phyloP scores from a whole-genome alignment of 106 monocot genomes.

The Phalaenopsis aphrodite region DNA sequence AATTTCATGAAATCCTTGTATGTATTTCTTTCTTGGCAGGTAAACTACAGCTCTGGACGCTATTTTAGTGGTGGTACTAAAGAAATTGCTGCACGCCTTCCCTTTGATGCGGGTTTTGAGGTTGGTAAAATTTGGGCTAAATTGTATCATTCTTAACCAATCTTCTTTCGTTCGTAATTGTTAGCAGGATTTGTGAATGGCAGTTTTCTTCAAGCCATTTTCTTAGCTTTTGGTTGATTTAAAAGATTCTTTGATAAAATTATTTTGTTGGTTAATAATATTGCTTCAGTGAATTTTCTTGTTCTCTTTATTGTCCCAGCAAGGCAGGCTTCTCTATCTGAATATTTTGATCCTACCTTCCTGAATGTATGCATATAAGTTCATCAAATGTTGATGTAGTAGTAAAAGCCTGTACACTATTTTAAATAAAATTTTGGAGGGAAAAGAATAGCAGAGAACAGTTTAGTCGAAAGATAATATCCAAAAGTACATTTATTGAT shows the following conservation, averaged over 20 bases:
- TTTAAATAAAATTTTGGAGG: not conserved
- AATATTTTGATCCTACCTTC: not conserved
- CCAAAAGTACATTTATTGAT: too few relatives aligned
- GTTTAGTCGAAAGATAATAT: not conserved
- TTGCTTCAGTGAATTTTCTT: not conserved
- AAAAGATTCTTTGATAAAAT: not conserved
- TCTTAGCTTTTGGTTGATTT: not conserved
- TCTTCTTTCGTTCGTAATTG: not conserved
- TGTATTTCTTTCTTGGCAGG: constrained; percentile 34
- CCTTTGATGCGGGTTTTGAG: constrained; percentile 99
- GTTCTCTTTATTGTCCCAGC: not conserved
- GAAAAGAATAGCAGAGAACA: not conserved
- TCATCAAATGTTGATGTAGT: not conserved
- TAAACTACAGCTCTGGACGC: constrained; percentile 94
- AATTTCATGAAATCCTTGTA: not conserved
- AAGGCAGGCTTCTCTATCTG: not conserved
- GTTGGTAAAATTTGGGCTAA: constrained; percentile 24
- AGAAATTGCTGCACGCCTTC: constrained; percentile 46
- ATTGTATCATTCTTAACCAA: not conserved
- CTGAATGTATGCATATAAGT: not conserved
- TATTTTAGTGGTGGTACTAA: constrained; percentile 57
- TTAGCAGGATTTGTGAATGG: not conserved
- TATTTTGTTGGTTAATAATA: not conserved
- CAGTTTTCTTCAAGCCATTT: not conserved
- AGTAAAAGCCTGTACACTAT: not conserved